Conservation (phyloP, 805 yeast genomes). For the Starmerella lactis-condensi region DNA sequence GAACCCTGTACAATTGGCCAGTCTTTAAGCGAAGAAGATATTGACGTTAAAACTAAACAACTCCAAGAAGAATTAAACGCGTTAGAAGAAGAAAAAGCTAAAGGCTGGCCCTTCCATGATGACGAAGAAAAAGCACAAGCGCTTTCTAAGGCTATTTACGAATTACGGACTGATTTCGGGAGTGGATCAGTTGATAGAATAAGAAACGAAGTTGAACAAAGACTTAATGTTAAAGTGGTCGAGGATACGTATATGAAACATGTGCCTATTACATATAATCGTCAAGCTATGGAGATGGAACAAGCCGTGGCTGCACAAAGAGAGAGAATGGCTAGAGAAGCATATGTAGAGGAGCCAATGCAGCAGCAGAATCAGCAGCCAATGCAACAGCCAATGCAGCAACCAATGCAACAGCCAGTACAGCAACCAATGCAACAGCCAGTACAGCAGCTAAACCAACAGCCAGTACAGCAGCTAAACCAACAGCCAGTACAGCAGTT, state of each 20-base stretch:
- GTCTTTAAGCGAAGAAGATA: constrained; percentile 2
- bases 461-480: no score
- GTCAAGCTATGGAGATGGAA: constrained; percentile 4
- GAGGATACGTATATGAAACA: constrained; percentile 10
- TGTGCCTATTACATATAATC: constrained; percentile 14
- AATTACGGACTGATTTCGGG: constrained; percentile 21
- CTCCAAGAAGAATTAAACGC: constrained; percentile 18
- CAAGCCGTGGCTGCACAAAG: constrained; percentile 4
- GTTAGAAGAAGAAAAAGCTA: constrained; percentile 13
- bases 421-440: no score
- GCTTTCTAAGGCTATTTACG: constrained; percentile 15
- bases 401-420: no score
- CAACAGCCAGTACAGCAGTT: no score
- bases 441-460: no score
- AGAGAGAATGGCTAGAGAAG: neutral
- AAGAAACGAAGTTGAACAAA: constrained; percentile 10
- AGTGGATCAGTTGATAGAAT: constrained; percentile 8
- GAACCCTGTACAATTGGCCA: constrained; percentile 12
- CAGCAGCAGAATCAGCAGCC: neutral
- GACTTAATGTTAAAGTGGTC: constrained; percentile 11
- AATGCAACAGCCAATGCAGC: neutral
- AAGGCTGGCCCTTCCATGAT: constrained; percentile 12
- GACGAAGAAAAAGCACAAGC: constrained; percentile 13
- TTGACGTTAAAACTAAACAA: constrained; percentile 13
- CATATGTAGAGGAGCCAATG: neutral